Conservation (phyloP, 2,329 filamentous ascomycete genomes). For the Chrysoporthe austroafricana region DNA sequence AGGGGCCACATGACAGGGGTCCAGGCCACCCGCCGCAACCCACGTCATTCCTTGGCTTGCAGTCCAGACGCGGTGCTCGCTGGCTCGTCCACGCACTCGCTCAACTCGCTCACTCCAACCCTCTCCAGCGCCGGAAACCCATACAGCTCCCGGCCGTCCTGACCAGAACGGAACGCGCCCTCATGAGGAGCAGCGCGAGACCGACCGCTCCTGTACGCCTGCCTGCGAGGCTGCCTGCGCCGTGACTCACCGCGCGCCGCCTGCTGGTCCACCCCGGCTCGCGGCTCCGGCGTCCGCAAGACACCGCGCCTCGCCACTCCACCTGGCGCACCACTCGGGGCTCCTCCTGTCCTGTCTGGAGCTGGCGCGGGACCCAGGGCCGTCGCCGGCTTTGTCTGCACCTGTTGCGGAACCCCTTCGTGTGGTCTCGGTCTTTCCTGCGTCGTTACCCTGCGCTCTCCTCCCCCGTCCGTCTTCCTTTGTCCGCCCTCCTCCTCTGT, state of each 20-base stretch:
- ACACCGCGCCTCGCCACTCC: slow-evolving; percentile 22
- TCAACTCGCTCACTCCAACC: too few species aligned
- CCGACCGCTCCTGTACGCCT: too few species aligned
- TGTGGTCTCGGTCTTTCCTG: not conserved
- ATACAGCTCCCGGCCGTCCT: too few species aligned
- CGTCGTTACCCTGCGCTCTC: not conserved
- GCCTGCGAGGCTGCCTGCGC: slow-evolving; percentile 10
- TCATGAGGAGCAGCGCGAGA: too few species aligned
- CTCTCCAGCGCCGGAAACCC: too few species aligned
- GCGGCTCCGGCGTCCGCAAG: too few species aligned
- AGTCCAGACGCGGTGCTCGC: too few species aligned
- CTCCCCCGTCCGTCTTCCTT: not conserved
- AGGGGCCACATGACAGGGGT: slow-evolving; percentile 3
- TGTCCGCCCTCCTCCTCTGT: not conserved
- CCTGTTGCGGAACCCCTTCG: not conserved
- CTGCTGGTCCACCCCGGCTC: not conserved
- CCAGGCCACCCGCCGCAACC: slow-evolving; percentile 9
- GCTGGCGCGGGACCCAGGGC: too few species aligned
- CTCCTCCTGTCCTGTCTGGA: not conserved
- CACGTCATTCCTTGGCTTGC: slow-evolving; percentile 8
- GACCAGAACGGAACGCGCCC: too few species aligned
- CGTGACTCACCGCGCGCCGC: slow-evolving; percentile 19
- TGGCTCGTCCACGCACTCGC: too few species aligned
- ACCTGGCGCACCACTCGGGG: not conserved
- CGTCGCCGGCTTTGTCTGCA: not conserved